phyloP scores from a whole-genome alignment of 306 rosid species.

The Cicer bijugum region DNA sequence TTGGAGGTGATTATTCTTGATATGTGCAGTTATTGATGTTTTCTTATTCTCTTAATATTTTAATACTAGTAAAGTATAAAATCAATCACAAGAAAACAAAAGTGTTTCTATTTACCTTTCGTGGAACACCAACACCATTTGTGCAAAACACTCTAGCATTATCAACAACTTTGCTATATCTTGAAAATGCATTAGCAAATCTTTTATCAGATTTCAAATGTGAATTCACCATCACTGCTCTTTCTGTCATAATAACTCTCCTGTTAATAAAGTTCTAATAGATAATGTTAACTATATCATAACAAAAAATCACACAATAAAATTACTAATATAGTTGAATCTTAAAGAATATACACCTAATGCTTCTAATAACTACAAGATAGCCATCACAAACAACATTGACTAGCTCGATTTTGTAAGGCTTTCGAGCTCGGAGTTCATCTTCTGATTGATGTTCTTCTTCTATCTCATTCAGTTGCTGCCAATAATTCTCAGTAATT shows the following conservation, averaged over 20 bases:
- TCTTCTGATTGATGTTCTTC: slow-evolving; percentile 40
- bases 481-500: slow-evolving; percentile 80
- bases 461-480: slow-evolving; percentile 55
- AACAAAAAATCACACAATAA: slow-evolving; percentile 8
- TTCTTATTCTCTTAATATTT: too few relatives aligned
- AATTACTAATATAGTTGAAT: not conserved
- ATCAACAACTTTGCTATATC: slow-evolving; percentile 79
- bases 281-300: not conserved
- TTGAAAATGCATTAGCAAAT: slow-evolving; percentile 76
- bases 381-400: slow-evolving; percentile 95
- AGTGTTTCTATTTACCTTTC: slow-evolving; percentile 56
- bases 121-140: slow-evolving; percentile 60
- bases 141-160: slow-evolving; percentile 74
- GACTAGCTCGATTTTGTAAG: slow-evolving; percentile 88
- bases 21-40: too few relatives aligned
- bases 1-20: too few relatives aligned
- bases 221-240: slow-evolving; percentile 89
- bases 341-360: slow-evolving; percentile 54
- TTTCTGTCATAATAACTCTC: slow-evolving; percentile 76
- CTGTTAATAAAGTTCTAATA: slow-evolving; percentile 49
- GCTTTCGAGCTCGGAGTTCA: slow-evolving; percentile 46
- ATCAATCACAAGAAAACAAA: slow-evolving; percentile 20
- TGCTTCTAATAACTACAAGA: slow-evolving; percentile 88
- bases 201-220: slow-evolving; percentile 89
- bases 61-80: not conserved